Conservation (phyloP, 2,329 filamentous ascomycete genomes). For the Aureobasidium sp. region DNA sequence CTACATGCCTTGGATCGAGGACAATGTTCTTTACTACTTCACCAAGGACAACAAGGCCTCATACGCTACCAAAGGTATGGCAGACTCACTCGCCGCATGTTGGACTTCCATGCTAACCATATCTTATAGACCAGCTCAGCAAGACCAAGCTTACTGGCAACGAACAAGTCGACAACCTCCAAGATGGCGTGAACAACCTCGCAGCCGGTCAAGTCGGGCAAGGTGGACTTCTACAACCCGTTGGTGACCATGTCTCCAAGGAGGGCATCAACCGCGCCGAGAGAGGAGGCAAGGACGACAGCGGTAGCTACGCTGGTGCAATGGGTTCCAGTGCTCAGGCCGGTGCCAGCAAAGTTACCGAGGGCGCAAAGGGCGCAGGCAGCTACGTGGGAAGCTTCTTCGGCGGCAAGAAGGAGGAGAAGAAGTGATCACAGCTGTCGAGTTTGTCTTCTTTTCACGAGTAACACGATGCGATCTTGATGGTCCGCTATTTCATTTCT, state of each 20-base stretch:
- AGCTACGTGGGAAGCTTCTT: slow-evolving; percentile 25
- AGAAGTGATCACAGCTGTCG: slow-evolving; percentile 7
- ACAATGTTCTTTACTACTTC: slow-evolving; percentile 61
- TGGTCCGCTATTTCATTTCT: not conserved
- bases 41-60: slow-evolving; percentile 70
- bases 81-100: not conserved
- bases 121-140: slow-evolving; percentile 36
- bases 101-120: not conserved
- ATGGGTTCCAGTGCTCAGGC: slow-evolving; percentile 22
- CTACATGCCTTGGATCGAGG: slow-evolving; percentile 72
- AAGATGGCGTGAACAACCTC: slow-evolving; percentile 58
- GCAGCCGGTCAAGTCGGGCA: slow-evolving; percentile 58
- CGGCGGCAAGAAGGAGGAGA: slow-evolving; percentile 24
- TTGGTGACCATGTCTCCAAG: slow-evolving; percentile 54
- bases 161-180: slow-evolving; percentile 57
- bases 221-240: slow-evolving; percentile 56
- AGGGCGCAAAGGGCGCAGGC: slow-evolving; percentile 25
- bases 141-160: slow-evolving; percentile 63
- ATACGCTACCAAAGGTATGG: slow-evolving; percentile 59
- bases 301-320: slow-evolving; percentile 41
- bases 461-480: not conserved
- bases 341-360: slow-evolving; percentile 20
- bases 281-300: slow-evolving; percentile 54
- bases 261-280: slow-evolving; percentile 60
- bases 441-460: not conserved